Evolutionary conservation across 371 early-diverging fungal genomes (phyloP).

Genomic region (Rhizomucor miehei): DNA sequence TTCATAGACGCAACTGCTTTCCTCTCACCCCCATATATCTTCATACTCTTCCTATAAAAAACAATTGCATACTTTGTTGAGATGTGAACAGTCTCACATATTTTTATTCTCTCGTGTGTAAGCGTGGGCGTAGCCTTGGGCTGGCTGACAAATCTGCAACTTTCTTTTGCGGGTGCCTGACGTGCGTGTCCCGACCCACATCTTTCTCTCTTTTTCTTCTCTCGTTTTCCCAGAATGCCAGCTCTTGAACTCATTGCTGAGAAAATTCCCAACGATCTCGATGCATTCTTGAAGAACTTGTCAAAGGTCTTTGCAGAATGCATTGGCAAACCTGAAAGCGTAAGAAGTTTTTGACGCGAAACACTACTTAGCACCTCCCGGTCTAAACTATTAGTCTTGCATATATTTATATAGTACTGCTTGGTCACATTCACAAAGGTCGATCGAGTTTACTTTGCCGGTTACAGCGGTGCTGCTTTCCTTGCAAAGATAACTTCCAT

Average conservation of each 20-base stretch:
- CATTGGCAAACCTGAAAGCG: slow-evolving; percentile 46
- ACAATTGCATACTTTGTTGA: too few relatives aligned
- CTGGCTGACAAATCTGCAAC: too few relatives aligned
- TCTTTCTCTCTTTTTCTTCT: neutral
- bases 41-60: too few relatives aligned
- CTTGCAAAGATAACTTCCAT: slow-evolving; percentile 41
- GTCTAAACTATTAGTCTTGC: too few relatives aligned
- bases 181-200: neutral
- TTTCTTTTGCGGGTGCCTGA: too few relatives aligned
- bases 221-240: slow-evolving; percentile 27
- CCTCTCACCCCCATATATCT: too few relatives aligned
- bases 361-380: too few relatives aligned
- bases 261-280: slow-evolving; percentile 32
- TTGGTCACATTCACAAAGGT: slow-evolving; percentile 40
- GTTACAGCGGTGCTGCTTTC: slow-evolving; percentile 31
- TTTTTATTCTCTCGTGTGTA: too few relatives aligned
- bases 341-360: too few relatives aligned
- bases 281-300: slow-evolving; percentile 28
- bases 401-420: slow-evolving; percentile 24
- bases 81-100: too few relatives aligned
- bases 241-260: slow-evolving; percentile 41
- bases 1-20: neutral
- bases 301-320: slow-evolving; percentile 34
- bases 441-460: slow-evolving; percentile 30
- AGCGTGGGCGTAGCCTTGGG: too few relatives aligned